Evolutionary conservation across 2,329 filamentous ascomycete species (phyloP), one percentile per base, ranked within the genome.

Genomic region (Monilinia fructicola): DNA sequence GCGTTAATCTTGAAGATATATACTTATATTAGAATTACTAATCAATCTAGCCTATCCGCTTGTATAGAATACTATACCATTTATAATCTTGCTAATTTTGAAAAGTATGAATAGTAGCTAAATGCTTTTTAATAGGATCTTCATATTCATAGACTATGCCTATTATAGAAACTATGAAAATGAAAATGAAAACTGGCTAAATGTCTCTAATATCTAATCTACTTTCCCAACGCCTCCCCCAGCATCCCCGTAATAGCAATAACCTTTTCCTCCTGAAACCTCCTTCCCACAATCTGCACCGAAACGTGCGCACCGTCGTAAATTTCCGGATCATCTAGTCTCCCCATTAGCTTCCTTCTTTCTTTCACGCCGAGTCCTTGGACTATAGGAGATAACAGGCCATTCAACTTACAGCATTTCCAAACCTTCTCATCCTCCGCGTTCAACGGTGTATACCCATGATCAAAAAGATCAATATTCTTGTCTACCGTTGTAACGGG

Each of bases 401-500:
- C 35, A 60, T 23, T 44, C 4, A 70, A 71, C 64, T 74, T 71
- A 68, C 75, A 75, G 74, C 72, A 73, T 21, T 71, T 73, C 63
- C 75, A 72, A 21, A 76, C 54, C 10, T 61, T 67, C 9, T 65
- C 70, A 69, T 76, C 75, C 18, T 69, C 66, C 35, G 71, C 71
- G 66, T 73, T 76, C 42, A 76, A 69, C 0, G 75, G 73, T 31
- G 50, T 35, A 18, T 67, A 74, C 66, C 67, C 73, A 10, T 63
- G 63, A 35, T 66, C 65, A n/a, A 66, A 67, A 23, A 67, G 68
- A 31, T 82, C 80, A 0, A 80, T 60, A 3, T 68, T 68, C 70
- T 79, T 78, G 63, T 81, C 78, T 0, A 79, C 79, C 52, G 73
- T 74, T 0, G 79, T 80, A 2, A 82, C 78, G 0, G 81, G 81